Evolutionary conservation across 2,329 filamentous ascomycete genomes (phyloP), one percentile per base, ranked within the genome.

Genomic region (Phoma sp.): DNA sequence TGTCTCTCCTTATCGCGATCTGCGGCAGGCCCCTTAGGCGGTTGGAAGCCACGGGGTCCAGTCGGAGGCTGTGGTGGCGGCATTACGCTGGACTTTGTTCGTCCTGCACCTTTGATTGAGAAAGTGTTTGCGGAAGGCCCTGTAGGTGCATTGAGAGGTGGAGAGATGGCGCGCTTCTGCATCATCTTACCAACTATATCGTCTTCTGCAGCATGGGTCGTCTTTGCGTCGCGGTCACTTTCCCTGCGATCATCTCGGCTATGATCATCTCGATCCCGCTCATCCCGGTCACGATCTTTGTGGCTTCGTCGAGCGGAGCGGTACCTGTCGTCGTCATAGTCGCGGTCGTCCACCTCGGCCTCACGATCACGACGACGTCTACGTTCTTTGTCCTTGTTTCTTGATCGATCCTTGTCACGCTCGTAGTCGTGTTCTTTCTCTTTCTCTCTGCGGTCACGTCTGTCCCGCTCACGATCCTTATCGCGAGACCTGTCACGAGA

Each of bases 351-450:
- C 24, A 68, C 67, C 53, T 68, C 76, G 43, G 39, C 62, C 24
- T 68, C 74, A 22, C 79, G 80, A 42, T 82, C 79, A 24, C 82
- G 82, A 25, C 79, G 80, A 3, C 81, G 80, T 54, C 79, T 80
- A 29, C 81, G 80, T 14, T 78, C 71, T 42, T 63, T 64, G 46
- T 74, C 71, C 47, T 72, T 73, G 11, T 73, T 71, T 10, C 69
- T 66, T 7, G 65, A 67, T n/a, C 69, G 57, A 33, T 70, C 78
- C 64, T 77, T 75, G 22, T 80, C 77, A 48, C 77, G 64, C 27
- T 72, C 67, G 48, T 71, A 64, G 41, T 70, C 67, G 33, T 79
- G 73, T 11, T 83, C 80, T 72, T 68, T 67, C 7, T 84, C 81
- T 52, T 80, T 79, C 37, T 89, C 85, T 59, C 63, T 67, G 24